phyloP scores from a whole-genome alignment of 2,329 filamentous ascomycete species.

The Xylariaceae sp. region DNA sequence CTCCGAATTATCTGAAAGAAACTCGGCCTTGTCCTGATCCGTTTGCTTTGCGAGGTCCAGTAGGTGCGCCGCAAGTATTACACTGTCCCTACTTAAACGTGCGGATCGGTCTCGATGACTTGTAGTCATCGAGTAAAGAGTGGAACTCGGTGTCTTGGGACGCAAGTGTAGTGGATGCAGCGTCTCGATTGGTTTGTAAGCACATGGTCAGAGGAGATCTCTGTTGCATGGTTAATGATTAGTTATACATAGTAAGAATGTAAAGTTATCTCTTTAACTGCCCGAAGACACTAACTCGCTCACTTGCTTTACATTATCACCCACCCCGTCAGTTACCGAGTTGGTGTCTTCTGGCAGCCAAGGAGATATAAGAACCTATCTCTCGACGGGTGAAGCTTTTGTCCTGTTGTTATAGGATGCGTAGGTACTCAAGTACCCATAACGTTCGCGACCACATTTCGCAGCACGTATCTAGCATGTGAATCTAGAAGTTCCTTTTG shows the following conservation, averaged over 20 bases:
- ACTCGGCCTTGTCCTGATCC: slow-evolving; percentile 49
- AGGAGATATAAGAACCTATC: slow-evolving; percentile 43
- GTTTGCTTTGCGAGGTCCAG: slow-evolving; percentile 58
- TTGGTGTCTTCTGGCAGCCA: too few relatives aligned
- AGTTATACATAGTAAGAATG: too few relatives aligned
- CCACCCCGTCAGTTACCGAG: too few relatives aligned
- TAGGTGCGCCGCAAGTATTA: slow-evolving; percentile 57
- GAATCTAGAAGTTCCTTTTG: slow-evolving; percentile 66
- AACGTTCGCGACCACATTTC: slow-evolving; percentile 64
- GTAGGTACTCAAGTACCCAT: too few relatives aligned
- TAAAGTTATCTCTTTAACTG: too few relatives aligned
- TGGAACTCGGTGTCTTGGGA: slow-evolving; percentile 53
- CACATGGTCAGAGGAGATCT: slow-evolving; percentile 61
- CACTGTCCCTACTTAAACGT: slow-evolving; percentile 55
- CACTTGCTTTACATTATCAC: too few relatives aligned
- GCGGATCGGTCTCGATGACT: slow-evolving; percentile 55
- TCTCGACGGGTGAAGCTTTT: slow-evolving; percentile 61
- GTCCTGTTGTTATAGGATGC: slow-evolving; percentile 67
- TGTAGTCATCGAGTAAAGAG: slow-evolving; percentile 50
- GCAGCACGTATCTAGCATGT: slow-evolving; percentile 64
- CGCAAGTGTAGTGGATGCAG: slow-evolving; percentile 59
- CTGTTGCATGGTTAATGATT: slow-evolving; percentile 41
- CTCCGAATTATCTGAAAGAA: slow-evolving; percentile 47
- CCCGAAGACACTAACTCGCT: too few relatives aligned
- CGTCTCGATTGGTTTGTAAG: slow-evolving; percentile 65